Base-by-base conservation (phyloP, 345 rosid species). In the Iberis pinnata region DNA sequence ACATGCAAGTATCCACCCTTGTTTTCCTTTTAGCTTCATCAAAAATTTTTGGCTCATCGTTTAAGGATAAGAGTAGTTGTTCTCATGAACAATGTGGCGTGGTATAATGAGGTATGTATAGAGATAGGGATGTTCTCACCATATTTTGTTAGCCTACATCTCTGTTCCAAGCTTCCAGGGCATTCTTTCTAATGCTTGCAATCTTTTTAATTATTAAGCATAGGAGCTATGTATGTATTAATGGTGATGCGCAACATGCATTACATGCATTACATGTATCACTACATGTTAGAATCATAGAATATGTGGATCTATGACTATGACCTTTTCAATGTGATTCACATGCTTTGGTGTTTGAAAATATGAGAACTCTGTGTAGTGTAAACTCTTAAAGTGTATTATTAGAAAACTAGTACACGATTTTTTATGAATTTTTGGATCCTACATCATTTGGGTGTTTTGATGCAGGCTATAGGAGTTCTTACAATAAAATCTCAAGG, bases 401-500 rank as follows among this genome's bases (percentile, higher is more conserved):
- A n/a, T n/a, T n/a, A n/a, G n/a, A n/a, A n/a, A n/a, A n/a, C n/a
- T n/a, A n/a, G n/a, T n/a, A n/a, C n/a, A n/a, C n/a, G n/a, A n/a
- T 52, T 9, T 58, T 36, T 20, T 44, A 40, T 3, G 1, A 15
- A 53, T 14, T 19, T 53, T 26, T 0, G 25, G 25, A 6, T 3
- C 25, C n/a, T n/a, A n/a, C n/a, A n/a, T 52, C 12, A 16, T 9
- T 53, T 54, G n/a, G n/a, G 51, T 13, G 29, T 43, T 25, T 61
- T 52, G 32, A 39, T 72, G 58, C 61, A 90, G 98, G 98, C 95
- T 68, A 69, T 88, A 54, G 96, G 64, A 92, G 95, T 33, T 96
- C 98, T 58, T 92, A 88, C 69, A 92, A 80, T 74, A 92, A 92
- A n/a, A n/a, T n/a, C 78, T 92, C 43, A 79, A 73, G 44, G 96